Evolutionary conservation across 2,329 filamentous ascomycete species (phyloP), one percentile per base, ranked within the genome.

Genomic region (Botrytis pseudocinerea): DNA sequence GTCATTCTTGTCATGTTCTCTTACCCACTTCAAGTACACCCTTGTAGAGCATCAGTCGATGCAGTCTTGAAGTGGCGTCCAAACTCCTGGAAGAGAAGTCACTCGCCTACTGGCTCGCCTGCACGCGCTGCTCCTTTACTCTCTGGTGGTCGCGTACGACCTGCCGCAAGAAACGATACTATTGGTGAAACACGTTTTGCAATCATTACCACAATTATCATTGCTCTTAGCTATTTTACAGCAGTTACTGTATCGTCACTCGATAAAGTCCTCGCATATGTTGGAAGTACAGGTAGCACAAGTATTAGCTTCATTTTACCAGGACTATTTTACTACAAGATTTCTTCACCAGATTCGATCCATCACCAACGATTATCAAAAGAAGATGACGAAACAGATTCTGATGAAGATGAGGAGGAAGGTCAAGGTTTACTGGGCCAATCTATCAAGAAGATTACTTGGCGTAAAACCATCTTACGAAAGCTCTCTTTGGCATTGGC

Each of bases 251-350:
- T 99, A 4, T 93, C 90, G 32, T 96, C 92, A 20, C 87, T 99
- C 4, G 95, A 97, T 80, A 92, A 93, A 64, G 95, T 99, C 0
- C 87, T 99, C 0, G 95, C 96, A 0, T 99, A 98, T 78, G 96
- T 99, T 18, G 96, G 96, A 54, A 94, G 92, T 78, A 99, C 96
- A 0, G 96, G 96, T 70, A 95, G 92, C 69, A 99, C 96, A 0
- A 94, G 93, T 75, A 99, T 99, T 79, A 97, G 93, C 75, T 99
- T 99, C 81, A 98, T 99, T 76, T 87, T 99, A 0, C 96, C 96
- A 0, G 96, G 96, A 0, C 84, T 99, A 6, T 99, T 99, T 82
- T 99, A 98, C 83, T 99, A 98, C 84, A 98, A 98, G 83, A 98
- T 99, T 74, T 97, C 94, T 20, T 90, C 93, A 38, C 96, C 96